Evolutionary conservation across 139 green algal species (phyloP), one percentile per base, ranked within the genome.

Genomic region (Asterochloris sp.): DNA sequence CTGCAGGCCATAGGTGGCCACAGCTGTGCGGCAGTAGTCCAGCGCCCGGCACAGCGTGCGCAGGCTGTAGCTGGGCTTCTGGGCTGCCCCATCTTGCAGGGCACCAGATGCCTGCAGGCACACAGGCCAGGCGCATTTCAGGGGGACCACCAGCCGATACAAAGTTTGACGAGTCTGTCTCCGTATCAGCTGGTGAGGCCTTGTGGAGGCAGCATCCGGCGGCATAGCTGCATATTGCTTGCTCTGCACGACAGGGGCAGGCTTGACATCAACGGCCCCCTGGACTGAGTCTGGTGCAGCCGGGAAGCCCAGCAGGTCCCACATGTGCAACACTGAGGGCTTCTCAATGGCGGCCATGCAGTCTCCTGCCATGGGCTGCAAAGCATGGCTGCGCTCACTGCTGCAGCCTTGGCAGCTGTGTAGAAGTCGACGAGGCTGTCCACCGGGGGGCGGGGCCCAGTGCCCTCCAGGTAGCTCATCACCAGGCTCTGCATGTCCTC

Each of bases 371-470:
- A 71, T 26, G 17, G 38, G 17, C 21, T 76, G 71, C 24, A 76
- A 60, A 76, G 19, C 26, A 28, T 14, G n/a, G 12, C 26, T 27
- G 74, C 19, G 60, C 89, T 87, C 83, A 95, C 92, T 76, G 94
- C 94, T 79, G 94, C 92, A 15, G 80, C 73, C 86, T 96, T 95
- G 38, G 92, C 91, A 11, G 87, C 91, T 10, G 96, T 26, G 87
- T 99, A 99, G 47, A 99, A 98, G 79, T 96, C 89, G n/a, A 99
- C 96, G 9, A 97, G 89, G 0, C 87, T 87, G 26, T 96, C 89
- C 29, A 99, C 87, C 13, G 93, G 91, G 6, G 92, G 78, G 74
- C 78, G 69, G 82, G 73, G 38, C n/a, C 27, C 73, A 10, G 78
- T 77, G 11, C 80, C 88, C 24, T 81, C 78, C 60, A 99, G 84